A percentile compares a stretch with the other conserved stretches of the same genome.
Evolutionary conservation across 192 early-diverging fungal species (phyloP).

Genomic region (Podila horticola): DNA sequence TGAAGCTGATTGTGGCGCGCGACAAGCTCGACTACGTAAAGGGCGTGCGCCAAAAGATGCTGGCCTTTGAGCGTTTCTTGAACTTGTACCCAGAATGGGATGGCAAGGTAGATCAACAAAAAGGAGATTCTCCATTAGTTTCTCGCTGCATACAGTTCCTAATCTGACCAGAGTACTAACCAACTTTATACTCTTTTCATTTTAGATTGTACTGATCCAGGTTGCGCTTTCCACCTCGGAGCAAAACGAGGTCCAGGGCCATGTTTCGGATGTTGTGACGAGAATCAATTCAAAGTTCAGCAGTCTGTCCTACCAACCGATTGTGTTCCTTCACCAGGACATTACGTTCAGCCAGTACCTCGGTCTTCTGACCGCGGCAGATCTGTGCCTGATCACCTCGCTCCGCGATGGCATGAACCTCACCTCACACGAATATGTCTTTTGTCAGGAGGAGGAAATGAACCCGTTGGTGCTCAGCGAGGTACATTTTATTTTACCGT

Average conservation of each 20-base stretch:
- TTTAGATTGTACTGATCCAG: constrained; percentile 90
- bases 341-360: constrained; percentile 92
- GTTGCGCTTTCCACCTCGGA: constrained; percentile 93
- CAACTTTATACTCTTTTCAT: neutral
- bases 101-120: constrained; percentile 61
- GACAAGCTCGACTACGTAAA: constrained; percentile 98
- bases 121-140: too few species aligned
- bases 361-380: constrained; percentile 88
- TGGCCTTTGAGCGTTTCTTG: constrained; percentile 92
- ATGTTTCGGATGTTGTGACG: constrained; percentile 90
- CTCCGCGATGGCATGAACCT: constrained; percentile 98
- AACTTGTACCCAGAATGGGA: constrained; percentile 89
- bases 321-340: constrained; percentile 91
- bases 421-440: constrained; percentile 92
- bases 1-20: constrained; percentile 91
- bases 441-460: constrained; percentile 87
- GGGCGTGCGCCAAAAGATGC: constrained; percentile 94
- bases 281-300: constrained; percentile 94
- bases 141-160: too few species aligned
- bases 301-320: constrained; percentile 89
- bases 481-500: constrained; percentile 23
- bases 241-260: constrained; percentile 87
- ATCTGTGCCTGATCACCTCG: constrained; percentile 89
- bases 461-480: constrained; percentile 93
- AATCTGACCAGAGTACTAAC: too few species aligned